These are phyloP conservation scores for Gentiana straminea DNA, from an alignment of 257 asterid genomes.

Conservation along the genomic window DNA sequence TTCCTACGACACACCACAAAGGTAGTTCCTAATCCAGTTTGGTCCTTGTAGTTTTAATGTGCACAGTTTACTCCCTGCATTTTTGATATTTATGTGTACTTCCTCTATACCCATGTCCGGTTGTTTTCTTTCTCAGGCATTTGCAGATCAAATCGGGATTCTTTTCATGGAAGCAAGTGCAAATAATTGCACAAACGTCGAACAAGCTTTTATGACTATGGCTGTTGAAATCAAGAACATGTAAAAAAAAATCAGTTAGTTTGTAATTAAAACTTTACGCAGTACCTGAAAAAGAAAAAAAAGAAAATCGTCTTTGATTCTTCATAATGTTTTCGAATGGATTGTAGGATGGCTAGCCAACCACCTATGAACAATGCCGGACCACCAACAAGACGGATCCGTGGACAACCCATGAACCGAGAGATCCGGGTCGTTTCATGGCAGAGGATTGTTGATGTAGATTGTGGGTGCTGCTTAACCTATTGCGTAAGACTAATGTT, in stretches of 20 bases:
- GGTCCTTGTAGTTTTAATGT: too few relatives aligned
- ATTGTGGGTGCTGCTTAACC: too few relatives aligned
- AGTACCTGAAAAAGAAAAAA: too few relatives aligned
- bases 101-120: too few relatives aligned
- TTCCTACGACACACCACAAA: conserved; percentile 61
- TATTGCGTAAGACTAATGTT: too few relatives aligned
- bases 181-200: conserved; percentile 28
- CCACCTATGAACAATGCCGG: conserved; percentile 64
- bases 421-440: conserved; percentile 63
- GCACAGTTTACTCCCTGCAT: neutral
- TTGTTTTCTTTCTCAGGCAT: conserved; percentile 16
- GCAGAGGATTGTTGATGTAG: too few relatives aligned
- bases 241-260: conserved; percentile 8
- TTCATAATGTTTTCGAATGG: neutral
- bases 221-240: conserved; percentile 33
- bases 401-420: conserved; percentile 81
- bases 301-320: too few relatives aligned
- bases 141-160: conserved; percentile 40
- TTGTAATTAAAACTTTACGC: neutral
- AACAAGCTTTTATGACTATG: conserved; percentile 44
- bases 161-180: conserved; percentile 45
- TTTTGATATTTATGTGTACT: neutral
- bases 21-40: conserved; percentile 22
- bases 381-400: conserved; percentile 73
- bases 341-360: conserved; percentile 82